Conservation (phyloP, 2,329 filamentous ascomycete species). For the Xenoacremonium recifei region DNA sequence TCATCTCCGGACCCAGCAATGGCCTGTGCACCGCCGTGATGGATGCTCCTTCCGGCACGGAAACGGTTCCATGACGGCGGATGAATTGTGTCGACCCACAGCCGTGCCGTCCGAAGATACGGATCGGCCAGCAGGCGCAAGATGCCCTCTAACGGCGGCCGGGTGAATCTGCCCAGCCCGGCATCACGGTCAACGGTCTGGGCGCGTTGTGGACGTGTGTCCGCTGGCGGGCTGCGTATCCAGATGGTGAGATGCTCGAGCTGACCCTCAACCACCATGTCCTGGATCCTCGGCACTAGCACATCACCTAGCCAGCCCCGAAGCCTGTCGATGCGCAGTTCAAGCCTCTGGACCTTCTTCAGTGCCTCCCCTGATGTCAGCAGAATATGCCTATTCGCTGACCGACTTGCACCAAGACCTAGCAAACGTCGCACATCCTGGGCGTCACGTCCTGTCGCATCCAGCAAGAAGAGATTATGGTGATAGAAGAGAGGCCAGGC, state of each 20-base stretch:
- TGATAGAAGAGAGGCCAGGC: no score
- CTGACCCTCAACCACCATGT: conserved; percentile 31
- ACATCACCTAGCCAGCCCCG: conserved; percentile 30
- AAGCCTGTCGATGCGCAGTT: conserved; percentile 28
- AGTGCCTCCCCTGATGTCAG: conserved; percentile 22
- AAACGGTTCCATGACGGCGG: conserved; percentile 41
- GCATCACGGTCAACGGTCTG: not conserved
- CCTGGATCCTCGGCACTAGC: conserved; percentile 28
- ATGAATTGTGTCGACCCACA: conserved; percentile 37
- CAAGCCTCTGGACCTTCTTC: conserved; percentile 26
- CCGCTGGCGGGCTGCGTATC: conserved; percentile 13
- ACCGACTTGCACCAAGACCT: no score
- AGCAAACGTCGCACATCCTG: no score
- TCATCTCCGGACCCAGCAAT: not conserved
- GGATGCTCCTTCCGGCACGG: conserved; percentile 27
- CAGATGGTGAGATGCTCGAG: conserved; percentile 25
- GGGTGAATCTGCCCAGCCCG: conserved; percentile 22
- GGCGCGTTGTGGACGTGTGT: not conserved
- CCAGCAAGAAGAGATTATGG: no score
- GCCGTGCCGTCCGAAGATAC: conserved; percentile 38
- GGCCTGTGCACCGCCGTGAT: conserved; percentile 10
- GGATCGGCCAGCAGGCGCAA: conserved; percentile 44
- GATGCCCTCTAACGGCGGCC: conserved; percentile 32
- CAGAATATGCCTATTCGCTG: conserved; percentile 18
- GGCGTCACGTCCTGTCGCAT: no score